Evolutionary conservation across 2,329 filamentous ascomycete genomes (phyloP).

Genomic region (Pseudocercospora vitis): DNA sequence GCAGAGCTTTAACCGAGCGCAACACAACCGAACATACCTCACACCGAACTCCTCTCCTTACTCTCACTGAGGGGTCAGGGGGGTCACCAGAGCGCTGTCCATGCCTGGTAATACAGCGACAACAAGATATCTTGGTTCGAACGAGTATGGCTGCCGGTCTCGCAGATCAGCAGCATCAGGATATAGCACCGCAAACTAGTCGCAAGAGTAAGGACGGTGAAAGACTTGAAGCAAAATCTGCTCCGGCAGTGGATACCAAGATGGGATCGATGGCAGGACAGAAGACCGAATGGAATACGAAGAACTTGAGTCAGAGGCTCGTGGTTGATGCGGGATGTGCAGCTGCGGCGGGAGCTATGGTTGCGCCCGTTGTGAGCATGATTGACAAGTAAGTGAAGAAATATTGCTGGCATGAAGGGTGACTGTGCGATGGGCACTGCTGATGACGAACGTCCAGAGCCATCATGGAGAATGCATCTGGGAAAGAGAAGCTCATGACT

Average conservation of each 20-base stretch:
- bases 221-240: conserved; percentile 7
- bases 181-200: conserved; percentile 11
- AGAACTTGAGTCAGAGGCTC: conserved; percentile 66
- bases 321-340: conserved; percentile 69
- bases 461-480: conserved; percentile 81
- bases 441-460: conserved; percentile 55
- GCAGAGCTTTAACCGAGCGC: not conserved
- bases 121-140: conserved; percentile 20
- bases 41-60: too few relatives aligned
- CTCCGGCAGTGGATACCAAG: conserved; percentile 11
- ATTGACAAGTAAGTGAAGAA: conserved; percentile 69
- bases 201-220: not conserved
- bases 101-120: conserved; percentile 16
- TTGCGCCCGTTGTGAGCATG: conserved; percentile 81
- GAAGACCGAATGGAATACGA: conserved; percentile 67
- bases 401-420: not conserved
- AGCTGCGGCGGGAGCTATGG: conserved; percentile 67
- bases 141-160: conserved; percentile 24
- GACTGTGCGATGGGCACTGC: too few relatives aligned
- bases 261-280: conserved; percentile 6
- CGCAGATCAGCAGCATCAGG: conserved; percentile 21
- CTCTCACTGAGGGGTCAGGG: too few relatives aligned
- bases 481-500: conserved; percentile 58
- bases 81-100: not conserved
- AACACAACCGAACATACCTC: not conserved